Base-by-base conservation (phyloP, 2,329 filamentous ascomycete species). In the Xylariomycetidae sp. region DNA sequence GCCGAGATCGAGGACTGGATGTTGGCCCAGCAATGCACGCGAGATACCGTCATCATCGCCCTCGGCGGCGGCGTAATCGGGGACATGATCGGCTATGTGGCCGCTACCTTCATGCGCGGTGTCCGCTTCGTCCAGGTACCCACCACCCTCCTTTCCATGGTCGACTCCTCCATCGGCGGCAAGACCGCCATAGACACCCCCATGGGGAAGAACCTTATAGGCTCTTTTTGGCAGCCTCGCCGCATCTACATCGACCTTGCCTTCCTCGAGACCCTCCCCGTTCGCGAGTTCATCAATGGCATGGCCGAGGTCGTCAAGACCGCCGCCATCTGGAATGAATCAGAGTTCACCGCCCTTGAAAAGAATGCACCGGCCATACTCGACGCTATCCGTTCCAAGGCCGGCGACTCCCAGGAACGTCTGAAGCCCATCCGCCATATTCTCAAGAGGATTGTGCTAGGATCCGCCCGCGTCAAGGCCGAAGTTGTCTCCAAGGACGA, bases 231-330 rank as follows among this genome's bases (percentile, higher is more conserved):
- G 89, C 92, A 98, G 59, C 92, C 92, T 4, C 75, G 84, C 53
- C 81, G 88, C 43, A 89, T 97, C 46, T 98, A 95, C 63, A 89
- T 98, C 50, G 92, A 98, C 60, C 70, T 97, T 41, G 75, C 81
- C 36, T 97, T 98, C 56, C 71, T 98, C 35, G 87, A 94, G 57
- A 94, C 88, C 1, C 70, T 98, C 14, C 89, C 90, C 1, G 81
- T 83, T 45, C 76, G 92, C 46, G 90, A 98, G 63, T 90, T 98
- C 55, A 88, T 96, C 63, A 98, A 98, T 59, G 92, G 92, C 41
- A 96, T 98, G 90, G 92, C 90, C 16, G 92, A 98, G 66, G 90
- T 98, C 18, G 76, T 96, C 58, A 96, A 96, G 75, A 98, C 92
- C 4, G 92, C 92, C 3, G 92, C 92, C 34, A 97, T 98, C 50